These are phyloP conservation scores for Cercospora berteroae DNA, from an alignment of 2,329 filamentous ascomycete genomes.

Conservation along the genomic window DNA sequence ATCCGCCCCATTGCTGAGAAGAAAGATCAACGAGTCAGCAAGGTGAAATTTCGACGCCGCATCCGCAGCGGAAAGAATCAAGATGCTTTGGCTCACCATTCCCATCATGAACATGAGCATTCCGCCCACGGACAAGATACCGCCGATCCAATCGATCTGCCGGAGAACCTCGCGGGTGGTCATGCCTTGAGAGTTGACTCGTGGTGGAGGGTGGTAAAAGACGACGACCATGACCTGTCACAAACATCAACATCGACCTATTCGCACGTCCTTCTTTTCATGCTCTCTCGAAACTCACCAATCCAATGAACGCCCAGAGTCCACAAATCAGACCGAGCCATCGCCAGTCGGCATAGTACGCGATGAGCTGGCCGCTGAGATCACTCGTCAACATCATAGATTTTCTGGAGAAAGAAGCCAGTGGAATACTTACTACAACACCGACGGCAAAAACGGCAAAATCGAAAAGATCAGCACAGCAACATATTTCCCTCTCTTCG, in stretches of 20 bases:
- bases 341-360: conserved; percentile 51
- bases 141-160: conserved; percentile 54
- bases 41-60: no score
- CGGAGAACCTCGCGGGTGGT: conserved; percentile 43
- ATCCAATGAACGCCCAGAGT: conserved; percentile 52
- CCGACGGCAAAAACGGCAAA: conserved; percentile 60
- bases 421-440: conserved; percentile 46
- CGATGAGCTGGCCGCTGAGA: conserved; percentile 53
- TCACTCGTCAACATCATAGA: neutral
- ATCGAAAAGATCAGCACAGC: conserved; percentile 61
- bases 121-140: conserved; percentile 51
- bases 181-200: conserved; percentile 45
- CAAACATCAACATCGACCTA: neutral
- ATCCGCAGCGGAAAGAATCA: no score
- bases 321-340: conserved; percentile 55
- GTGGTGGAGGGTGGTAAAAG: conserved; percentile 56
- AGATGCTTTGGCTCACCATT: conserved; percentile 13
- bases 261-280: no score
- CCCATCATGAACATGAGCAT: conserved; percentile 54
- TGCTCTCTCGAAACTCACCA: conserved; percentile 32
- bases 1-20: conserved; percentile 24
- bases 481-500: conserved; percentile 63
- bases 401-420: no score
- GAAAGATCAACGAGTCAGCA: neutral
- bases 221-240: conserved; percentile 44